Base-by-base conservation (phyloP, 2,329 filamentous ascomycete genomes). In the Seiridium unicorne region DNA sequence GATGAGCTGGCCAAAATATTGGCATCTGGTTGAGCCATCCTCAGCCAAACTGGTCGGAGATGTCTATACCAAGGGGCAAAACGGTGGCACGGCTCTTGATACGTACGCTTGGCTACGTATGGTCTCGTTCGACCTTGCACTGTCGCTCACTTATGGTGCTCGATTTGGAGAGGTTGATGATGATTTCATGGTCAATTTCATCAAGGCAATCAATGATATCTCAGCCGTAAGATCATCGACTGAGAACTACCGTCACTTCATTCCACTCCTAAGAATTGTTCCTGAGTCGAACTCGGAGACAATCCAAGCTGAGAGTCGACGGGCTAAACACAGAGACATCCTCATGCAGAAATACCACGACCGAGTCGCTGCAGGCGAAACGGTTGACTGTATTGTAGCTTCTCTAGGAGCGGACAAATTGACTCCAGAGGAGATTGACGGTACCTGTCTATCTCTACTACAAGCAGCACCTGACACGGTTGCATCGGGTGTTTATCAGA, bases 381-480 rank as follows among this genome's bases (percentile, higher is more conserved):
- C 46, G 6, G 61, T 63, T 6, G 61, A 65, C 40, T 65, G 64
- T 49, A 65, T 65, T 42, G 64, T 65, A 10, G 55, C 61, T 9
- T 55, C 59, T n/a, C 57, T 65, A n/a, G 57, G 42, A 51, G 57
- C 60, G 13, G 66, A 68, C 36, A 64, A 61, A 4, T 51, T 68
- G 18, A 62, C 64, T 1, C 58, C 62, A n/a, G 65, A 62, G 13
- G 66, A 68, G 54, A 63, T 67, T 35, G 65, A 66, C 44, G 64
- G 65, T 3, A 68, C 66, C 5, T 68, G 66, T 40, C 59, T 68
- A 26, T 66, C 66, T 13, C 57, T 68, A 2, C 61, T 68, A 3
- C 65, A 68, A 58, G 66, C 66, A 4, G 66, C 64, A 32, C 65
- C 66, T 11, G 66, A 68, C 49, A 66, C 65, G 1, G 64, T 67